A percentile compares a stretch with the other conserved stretches of the same genome.
These are phyloP conservation scores for Verticillium dahliae DNA, from an alignment of 2,329 filamentous ascomycete genomes.

Conservation along the genomic window DNA sequence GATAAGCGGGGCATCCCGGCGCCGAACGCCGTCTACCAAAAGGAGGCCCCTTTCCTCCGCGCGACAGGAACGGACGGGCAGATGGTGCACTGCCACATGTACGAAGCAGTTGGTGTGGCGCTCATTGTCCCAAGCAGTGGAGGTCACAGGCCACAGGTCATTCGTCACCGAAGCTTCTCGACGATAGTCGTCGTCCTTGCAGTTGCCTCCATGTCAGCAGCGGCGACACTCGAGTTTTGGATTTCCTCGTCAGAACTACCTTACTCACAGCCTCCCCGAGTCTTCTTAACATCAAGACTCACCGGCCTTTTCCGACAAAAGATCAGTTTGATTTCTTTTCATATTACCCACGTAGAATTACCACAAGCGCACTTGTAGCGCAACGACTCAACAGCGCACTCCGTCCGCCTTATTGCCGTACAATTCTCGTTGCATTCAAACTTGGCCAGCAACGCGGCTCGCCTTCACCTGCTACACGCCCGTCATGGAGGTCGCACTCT, in stretches of 20 bases:
- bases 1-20: neutral
- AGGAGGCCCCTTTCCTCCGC: neutral
- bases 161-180: neutral
- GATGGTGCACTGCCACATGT: neutral
- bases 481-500: conserved; percentile 67
- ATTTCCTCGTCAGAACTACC: too few species aligned
- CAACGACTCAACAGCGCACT: too few species aligned
- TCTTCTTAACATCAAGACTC: neutral
- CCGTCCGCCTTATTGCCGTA: too few species aligned
- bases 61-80: neutral
- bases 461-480: too few species aligned
- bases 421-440: too few species aligned
- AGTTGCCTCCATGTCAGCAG: neutral
- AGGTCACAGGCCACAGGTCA: neutral
- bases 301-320: neutral
- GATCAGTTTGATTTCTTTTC: too few species aligned
- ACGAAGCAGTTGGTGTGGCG: neutral
- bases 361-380: too few species aligned
- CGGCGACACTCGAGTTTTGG: neutral
- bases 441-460: too few species aligned
- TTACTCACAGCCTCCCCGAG: too few species aligned
- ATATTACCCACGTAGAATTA: too few species aligned
- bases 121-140: too few species aligned
- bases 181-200: neutral
- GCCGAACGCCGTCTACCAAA: neutral